Evolutionary conservation across 2,329 filamentous ascomycete genomes (phyloP), one percentile per base, ranked within the genome.

Genomic region (Aspergillus phoenicis): DNA sequence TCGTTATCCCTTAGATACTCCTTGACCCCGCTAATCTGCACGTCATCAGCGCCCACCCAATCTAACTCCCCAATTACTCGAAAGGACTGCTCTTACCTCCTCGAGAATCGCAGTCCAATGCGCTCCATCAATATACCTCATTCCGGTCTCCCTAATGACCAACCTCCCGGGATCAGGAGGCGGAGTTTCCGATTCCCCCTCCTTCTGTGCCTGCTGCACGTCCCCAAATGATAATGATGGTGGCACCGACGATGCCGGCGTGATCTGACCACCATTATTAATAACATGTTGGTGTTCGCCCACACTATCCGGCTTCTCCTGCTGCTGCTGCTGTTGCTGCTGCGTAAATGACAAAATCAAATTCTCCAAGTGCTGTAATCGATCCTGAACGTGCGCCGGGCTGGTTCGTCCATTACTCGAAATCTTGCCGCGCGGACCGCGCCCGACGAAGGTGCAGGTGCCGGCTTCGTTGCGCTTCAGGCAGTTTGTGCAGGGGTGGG

Each of bases 81-180:
- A 43, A 8, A 54, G 2, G 4, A 2, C 8, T 26, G 28, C 36
- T 20, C 38, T 22, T 15, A 76, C 74, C 68, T 76, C 73, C 60
- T 75, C 72, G 10, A 76, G 61, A 49, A 76, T 75, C 22, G 72
- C 73, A 43, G 70, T 71, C 74, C 74, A 76, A 58, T 76, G 71
- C n/a, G 71, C 70, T 39, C 71, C 68, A 55, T 76, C 73, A 41
- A 77, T 72, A 62, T 77, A 77, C 10, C 68, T 76, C 7, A 71
- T 75, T 4, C 70, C 73, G 13, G 68, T 62, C 17, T 74, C 64
- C 47, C 71, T 67, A 6, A 75, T 69, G 2, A 76, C 51, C 26
- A 77, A 52, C 43, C 68, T 75, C 4, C 74, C 74, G 3, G 68
- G 63, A 49, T 72, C 70, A 41, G 57, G 57, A 3, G 65, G 64